Evolutionary conservation across 495 filamentous ascomycete genomes (phyloP).

Genomic region (Neurospora discreta): DNA sequence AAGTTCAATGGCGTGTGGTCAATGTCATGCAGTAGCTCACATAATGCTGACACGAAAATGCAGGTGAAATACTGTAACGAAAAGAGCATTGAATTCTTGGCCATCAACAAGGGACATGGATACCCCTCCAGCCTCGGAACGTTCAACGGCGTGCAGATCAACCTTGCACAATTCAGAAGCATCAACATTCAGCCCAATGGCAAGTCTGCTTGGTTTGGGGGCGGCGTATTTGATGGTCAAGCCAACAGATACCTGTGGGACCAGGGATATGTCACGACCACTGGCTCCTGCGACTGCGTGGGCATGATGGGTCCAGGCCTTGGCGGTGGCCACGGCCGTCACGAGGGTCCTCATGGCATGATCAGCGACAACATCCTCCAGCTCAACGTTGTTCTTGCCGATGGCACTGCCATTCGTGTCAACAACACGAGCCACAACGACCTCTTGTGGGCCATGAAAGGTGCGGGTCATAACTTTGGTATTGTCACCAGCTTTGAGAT

Average conservation of each 20-base stretch:
- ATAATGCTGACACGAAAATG: no score
- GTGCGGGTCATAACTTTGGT: slow-evolving; percentile 53
- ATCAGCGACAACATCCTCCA: not conserved
- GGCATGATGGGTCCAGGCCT: slow-evolving; percentile 23
- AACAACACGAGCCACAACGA: slow-evolving; percentile 13
- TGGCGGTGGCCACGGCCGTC: not conserved
- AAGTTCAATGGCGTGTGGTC: no score
- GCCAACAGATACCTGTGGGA: not conserved
- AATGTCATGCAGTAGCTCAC: no score
- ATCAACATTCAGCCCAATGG: not conserved
- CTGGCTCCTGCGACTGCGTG: slow-evolving; percentile 47
- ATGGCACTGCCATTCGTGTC: not conserved
- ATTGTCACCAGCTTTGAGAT: slow-evolving; percentile 41
- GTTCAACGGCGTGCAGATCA: not conserved
- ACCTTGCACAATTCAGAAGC: not conserved
- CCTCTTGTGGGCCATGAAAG: slow-evolving; percentile 50
- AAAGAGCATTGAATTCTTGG: not conserved
- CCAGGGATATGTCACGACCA: slow-evolving; percentile 6
- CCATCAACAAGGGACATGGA: not conserved
- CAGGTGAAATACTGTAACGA: not conserved
- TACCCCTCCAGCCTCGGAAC: not conserved
- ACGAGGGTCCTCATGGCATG: not conserved
- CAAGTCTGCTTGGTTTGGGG: not conserved
- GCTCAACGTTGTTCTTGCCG: not conserved
- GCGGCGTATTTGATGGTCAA: not conserved